Percentiles rank a stretch among this genome's conserved stretches.
These are phyloP conservation scores for Talaromyces sp. DNA, from an alignment of 2,329 filamentous ascomycete species.

Conservation along the genomic window DNA sequence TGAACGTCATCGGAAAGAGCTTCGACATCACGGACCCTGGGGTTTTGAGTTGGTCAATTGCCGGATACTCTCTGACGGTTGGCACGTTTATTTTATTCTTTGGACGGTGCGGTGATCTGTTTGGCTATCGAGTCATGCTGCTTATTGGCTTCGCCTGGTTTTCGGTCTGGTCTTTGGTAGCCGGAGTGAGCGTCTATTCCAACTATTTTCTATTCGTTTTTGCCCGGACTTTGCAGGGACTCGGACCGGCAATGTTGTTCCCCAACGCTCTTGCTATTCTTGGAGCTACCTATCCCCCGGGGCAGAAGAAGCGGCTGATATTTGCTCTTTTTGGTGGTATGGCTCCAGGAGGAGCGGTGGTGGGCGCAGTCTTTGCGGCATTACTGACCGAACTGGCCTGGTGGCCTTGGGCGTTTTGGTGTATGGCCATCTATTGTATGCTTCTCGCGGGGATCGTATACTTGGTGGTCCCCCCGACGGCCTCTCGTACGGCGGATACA, in stretches of 20 bases:
- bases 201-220: constrained; percentile 49
- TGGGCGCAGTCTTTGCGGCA: constrained; percentile 39
- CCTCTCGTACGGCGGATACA: not conserved
- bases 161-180: constrained; percentile 33
- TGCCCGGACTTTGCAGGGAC: constrained; percentile 51
- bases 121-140: constrained; percentile 34
- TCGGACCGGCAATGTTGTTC: constrained; percentile 57
- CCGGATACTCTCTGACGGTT: constrained; percentile 50
- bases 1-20: constrained; percentile 45
- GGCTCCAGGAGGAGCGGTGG: constrained; percentile 43
- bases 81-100: constrained; percentile 38
- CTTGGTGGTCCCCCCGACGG: constrained; percentile 11
- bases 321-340: constrained; percentile 51
- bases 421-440: constrained; percentile 36
- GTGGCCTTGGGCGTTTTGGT: constrained; percentile 53
- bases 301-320: constrained; percentile 55
- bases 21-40: constrained; percentile 44
- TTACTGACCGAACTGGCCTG: constrained; percentile 42
- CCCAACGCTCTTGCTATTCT: constrained; percentile 62
- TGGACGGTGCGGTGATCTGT: constrained; percentile 35
- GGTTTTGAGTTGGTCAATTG: constrained; percentile 53
- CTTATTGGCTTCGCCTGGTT: constrained; percentile 35
- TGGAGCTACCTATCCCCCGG: constrained; percentile 53
- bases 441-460: constrained; percentile 12
- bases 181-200: constrained; percentile 32